phyloP scores from a whole-genome alignment of 176 grass and related monocot species.

The Typha latifolia region DNA sequence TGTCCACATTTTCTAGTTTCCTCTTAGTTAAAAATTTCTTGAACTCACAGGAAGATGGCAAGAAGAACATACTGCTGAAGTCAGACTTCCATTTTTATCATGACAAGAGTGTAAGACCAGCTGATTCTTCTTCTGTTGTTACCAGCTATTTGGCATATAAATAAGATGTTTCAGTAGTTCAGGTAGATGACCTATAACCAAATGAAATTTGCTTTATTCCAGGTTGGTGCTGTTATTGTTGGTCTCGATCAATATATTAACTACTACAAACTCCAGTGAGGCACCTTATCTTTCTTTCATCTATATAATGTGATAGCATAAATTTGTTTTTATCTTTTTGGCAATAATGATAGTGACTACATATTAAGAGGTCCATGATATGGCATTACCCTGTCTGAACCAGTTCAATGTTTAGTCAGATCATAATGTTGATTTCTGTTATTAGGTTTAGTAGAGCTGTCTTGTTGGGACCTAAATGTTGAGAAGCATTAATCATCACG shows the following conservation, averaged over 20 bases:
- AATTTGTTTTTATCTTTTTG: not conserved
- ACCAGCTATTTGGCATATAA: not conserved
- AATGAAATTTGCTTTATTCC: slow-evolving; percentile 32
- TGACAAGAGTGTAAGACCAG: slow-evolving; percentile 67
- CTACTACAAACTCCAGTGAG: slow-evolving; percentile 93
- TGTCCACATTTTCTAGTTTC: not conserved
- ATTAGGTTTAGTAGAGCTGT: not conserved
- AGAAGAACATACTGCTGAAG: slow-evolving; percentile 64
- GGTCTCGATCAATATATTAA: slow-evolving; percentile 95
- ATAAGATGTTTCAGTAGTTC: not conserved
- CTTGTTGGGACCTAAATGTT: not conserved
- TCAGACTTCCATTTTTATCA: slow-evolving; percentile 68
- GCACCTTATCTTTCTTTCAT: slow-evolving; percentile 19
- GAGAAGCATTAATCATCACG: not conserved
- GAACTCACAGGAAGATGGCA: slow-evolving; percentile 65
- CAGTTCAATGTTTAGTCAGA: too few relatives aligned
- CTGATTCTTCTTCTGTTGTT: not conserved
- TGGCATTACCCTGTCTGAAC: too few relatives aligned
- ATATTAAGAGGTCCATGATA: not conserved
- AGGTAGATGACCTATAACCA: not conserved
- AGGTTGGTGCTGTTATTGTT: slow-evolving; percentile 92
- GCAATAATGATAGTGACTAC: not conserved
- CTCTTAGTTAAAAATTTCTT: slow-evolving; percentile 12
- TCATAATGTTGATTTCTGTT: not conserved
- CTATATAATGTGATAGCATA: slow-evolving; percentile 2